Base-by-base conservation (phyloP, 2,329 filamentous ascomycete species). In the Verticillium dahliae region DNA sequence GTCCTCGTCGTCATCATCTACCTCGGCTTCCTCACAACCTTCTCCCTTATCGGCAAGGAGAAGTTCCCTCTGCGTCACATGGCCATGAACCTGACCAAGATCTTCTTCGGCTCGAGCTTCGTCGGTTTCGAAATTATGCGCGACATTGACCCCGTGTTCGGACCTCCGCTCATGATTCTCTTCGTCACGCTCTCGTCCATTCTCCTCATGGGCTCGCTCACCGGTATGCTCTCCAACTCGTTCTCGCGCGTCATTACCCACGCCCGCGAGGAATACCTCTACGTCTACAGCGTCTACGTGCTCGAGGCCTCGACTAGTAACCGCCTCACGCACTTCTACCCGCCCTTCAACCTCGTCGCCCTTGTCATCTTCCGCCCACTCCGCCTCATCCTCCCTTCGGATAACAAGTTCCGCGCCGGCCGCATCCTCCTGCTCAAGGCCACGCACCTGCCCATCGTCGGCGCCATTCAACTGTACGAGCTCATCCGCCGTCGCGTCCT, bases 1-100 rank as follows among this genome's bases (percentile, higher is more conserved):
- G 89, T 91, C 1, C 81, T 94, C 33, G 90, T 96, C 54, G 78
- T 91, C 57, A 89, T 96, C 60, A 78, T 96, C 59, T 97, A 96
- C 71, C 77, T 95, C 57, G 91, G 92, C 56, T 97, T 97, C 74
- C 77, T 97, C 38, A 96, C 93, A 0, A 97, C 92, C 0, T 94
- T 94, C 68, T 88, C 88, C 0, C 81, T 93, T 33, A 80, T 95
- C 55, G 90, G 89, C n/a, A 84, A 90, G 60, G 88, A 90, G 58
- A 75, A 77, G 1, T 92, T 89, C 69, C 83, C 80, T 4, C 81
- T 89, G 31, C 74, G 77, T 10, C 78, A 87, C 61, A 93, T 93
- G 89, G 86, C 87, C 39, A 89, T 89, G 83, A 87, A 90, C 65
- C 75, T 92, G 61, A 88, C 90, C 65, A 91, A 91, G 72, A 91